Evolutionary conservation across 106 monocot species (phyloP), one percentile per base, ranked within the genome.

Genomic region (Dioscorea zingiberensis): DNA sequence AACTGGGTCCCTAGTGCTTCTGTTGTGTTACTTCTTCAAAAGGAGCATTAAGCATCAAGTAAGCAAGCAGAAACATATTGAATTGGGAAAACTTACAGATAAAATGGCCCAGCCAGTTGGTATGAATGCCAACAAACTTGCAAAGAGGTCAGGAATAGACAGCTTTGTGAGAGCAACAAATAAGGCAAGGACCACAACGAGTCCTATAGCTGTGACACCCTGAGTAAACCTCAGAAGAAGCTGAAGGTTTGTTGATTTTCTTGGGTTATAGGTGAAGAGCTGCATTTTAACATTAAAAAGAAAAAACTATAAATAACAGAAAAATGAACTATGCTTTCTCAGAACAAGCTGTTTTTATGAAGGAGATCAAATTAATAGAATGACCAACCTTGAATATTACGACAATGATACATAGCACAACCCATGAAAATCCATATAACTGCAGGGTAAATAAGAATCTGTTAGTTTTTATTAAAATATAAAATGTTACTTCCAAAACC

Each of bases 351-450:
- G 10, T 25, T 63, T 60, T 38, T 38, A 38, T 38, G 38, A n/a
- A n/a, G n/a, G 38, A 38, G 38, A 38, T 38, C 38, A 6, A 38
- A 38, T 38, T 0, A 38, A 0, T 8, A 38, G 38, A 38, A 38
- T 38, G 4, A 53, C 73, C 63, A 58, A 94, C 94, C 94, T 94
- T 91, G 70, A 94, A 94, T 59, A 94, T 76, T 32, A 83, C 14
- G 14, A 91, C 78, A 26, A 85, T 28, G 65, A 57, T 69, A 56
- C 85, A 54, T 12, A 91, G 74, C 45, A 83, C 94, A 65, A 70
- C 60, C 91, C 94, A 94, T 7, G 94, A 94, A 68, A 73, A 91
- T 10, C 94, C 90, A 73, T 91, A 94, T 60, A 94, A 53, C 94
- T 94, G 85, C 23, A 67, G 12, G 74, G n/a, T 57, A 14, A 58